These are phyloP conservation scores for Epichloe elymi DNA, from an alignment of 2,329 filamentous ascomycete genomes.

Conservation along the genomic window DNA sequence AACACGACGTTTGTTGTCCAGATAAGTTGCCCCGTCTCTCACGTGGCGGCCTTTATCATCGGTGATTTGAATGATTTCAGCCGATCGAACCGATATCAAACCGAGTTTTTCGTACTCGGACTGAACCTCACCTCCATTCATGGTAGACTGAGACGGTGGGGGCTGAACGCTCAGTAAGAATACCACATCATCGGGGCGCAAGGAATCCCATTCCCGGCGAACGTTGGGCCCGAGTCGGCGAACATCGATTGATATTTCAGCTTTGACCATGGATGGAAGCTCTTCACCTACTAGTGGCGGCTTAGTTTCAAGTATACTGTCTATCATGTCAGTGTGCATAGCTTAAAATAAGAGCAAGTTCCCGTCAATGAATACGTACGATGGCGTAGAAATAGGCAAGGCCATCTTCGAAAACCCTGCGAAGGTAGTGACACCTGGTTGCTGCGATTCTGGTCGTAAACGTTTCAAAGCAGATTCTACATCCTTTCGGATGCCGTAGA, in stretches of 20 bases:
- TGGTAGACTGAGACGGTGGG: conserved; percentile 33
- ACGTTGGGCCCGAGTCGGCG: conserved; percentile 63
- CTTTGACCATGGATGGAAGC: conserved; percentile 71
- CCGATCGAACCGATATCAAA: conserved; percentile 60
- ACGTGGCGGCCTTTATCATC: conserved; percentile 72
- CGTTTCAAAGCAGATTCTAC: conserved; percentile 72
- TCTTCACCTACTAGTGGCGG: conserved; percentile 73
- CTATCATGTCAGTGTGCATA: not conserved
- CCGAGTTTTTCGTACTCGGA: conserved; percentile 47
- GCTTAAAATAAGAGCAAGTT: not conserved
- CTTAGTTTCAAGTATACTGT: conserved; percentile 65
- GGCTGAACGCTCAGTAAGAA: conserved; percentile 72
- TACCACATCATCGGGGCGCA: conserved; percentile 77
- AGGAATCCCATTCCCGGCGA: conserved; percentile 76
- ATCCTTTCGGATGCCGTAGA: conserved; percentile 87
- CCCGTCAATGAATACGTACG: conserved; percentile 24
- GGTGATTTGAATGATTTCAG: conserved; percentile 72
- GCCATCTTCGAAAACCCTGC: conserved; percentile 86
- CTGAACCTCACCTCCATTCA: conserved; percentile 36
- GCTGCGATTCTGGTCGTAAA: conserved; percentile 54
- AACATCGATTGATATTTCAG: conserved; percentile 76
- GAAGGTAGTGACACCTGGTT: conserved; percentile 57
- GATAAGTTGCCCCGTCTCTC: conserved; percentile 43
- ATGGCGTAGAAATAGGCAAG: conserved; percentile 70
- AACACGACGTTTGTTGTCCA: conserved; percentile 59